These are phyloP conservation scores for Panicum hallii DNA, from an alignment of 202 grass and related monocot genomes.

Conservation along the genomic window DNA sequence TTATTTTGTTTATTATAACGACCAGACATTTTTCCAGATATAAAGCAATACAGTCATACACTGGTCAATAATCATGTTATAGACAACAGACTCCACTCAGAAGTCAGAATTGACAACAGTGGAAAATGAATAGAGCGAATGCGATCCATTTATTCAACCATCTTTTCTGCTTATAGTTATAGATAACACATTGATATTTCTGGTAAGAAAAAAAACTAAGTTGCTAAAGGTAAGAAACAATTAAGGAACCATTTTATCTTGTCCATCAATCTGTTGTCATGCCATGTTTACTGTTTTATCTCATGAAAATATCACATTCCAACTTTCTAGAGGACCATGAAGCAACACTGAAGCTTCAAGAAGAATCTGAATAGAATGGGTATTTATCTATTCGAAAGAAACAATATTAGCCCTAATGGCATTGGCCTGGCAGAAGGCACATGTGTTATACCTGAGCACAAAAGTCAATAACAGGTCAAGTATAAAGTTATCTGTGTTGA, in stretches of 20 bases:
- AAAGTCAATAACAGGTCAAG: not conserved
- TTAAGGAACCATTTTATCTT: constrained; percentile 10
- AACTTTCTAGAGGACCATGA: constrained; percentile 36
- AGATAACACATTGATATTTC: not conserved
- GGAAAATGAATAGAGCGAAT: constrained; percentile 11
- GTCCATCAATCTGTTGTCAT: not conserved
- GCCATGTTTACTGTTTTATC: constrained; percentile 20
- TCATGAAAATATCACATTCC: constrained; percentile 8
- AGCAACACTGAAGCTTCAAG: constrained; percentile 27
- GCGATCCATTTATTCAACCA: not conserved
- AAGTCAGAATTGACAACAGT: not conserved
- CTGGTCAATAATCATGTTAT: constrained; percentile 22
- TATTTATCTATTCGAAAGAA: constrained; percentile 15
- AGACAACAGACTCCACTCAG: not conserved
- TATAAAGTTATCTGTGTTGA: not conserved
- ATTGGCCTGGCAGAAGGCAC: not conserved
- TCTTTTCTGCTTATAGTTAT: constrained; percentile 1
- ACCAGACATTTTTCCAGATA: not conserved
- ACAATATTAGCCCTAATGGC: constrained; percentile 2
- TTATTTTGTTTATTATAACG: not conserved
- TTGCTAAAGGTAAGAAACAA: constrained; percentile 8
- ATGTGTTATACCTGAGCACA: not conserved
- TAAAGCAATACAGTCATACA: constrained; percentile 12
- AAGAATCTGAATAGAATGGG: not conserved
- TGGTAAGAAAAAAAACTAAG: constrained; percentile 15